Conservation (phyloP, 1,139 yeast genomes). For the Hanseniaspora sp. region DNA sequence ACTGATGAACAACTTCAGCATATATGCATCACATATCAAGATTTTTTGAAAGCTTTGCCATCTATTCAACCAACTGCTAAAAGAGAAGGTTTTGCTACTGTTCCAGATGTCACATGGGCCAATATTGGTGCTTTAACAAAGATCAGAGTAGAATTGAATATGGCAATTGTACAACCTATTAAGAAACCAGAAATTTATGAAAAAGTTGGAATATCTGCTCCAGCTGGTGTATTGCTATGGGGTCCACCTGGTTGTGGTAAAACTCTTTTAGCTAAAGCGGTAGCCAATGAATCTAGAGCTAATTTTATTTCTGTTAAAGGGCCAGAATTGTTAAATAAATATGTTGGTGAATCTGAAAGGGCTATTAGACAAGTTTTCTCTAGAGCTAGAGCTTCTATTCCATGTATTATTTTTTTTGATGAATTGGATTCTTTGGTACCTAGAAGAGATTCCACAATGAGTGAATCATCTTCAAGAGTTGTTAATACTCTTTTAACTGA, state of each 20-base stretch:
- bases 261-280: slow-evolving; percentile 89
- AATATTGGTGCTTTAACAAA: slow-evolving; percentile 81
- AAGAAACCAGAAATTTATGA: slow-evolving; percentile 81
- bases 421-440: slow-evolving; percentile 95
- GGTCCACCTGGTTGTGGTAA: slow-evolving; percentile 99
- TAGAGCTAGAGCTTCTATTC: slow-evolving; percentile 87
- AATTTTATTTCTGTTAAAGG: slow-evolving; percentile 92
- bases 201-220: slow-evolving; percentile 89
- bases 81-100: slow-evolving; percentile 97
- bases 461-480: slow-evolving; percentile 87
- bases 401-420: slow-evolving; percentile 92
- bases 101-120: slow-evolving; percentile 94
- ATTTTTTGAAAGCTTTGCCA: slow-evolving; percentile 76
- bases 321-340: slow-evolving; percentile 85
- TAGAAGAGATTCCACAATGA: slow-evolving; percentile 71
- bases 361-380: slow-evolving; percentile 92
- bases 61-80: slow-evolving; percentile 95
- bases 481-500: slow-evolving; percentile 91
- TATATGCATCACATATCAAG: slow-evolving; percentile 62
- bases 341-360: slow-evolving; percentile 91
- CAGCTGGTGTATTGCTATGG: slow-evolving; percentile 95
- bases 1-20: slow-evolving; percentile 64
- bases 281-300: slow-evolving; percentile 92
- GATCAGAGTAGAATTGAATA: slow-evolving; percentile 79
- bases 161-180: slow-evolving; percentile 96